Evolutionary conservation across 2,329 filamentous ascomycete species (phyloP).

Genomic region (Colletotrichum melonis): DNA sequence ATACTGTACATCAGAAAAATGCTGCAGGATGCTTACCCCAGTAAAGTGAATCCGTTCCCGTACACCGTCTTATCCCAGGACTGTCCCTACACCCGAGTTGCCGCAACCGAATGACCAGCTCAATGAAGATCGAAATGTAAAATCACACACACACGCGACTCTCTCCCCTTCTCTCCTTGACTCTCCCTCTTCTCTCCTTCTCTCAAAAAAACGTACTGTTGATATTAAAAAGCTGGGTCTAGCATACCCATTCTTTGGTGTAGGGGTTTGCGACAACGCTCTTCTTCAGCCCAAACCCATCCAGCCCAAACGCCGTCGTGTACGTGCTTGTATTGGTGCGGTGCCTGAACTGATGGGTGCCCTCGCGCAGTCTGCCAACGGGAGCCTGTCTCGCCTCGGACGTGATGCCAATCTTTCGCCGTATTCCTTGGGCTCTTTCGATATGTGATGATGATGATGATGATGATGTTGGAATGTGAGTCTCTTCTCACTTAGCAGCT

Average conservation of each 20-base stretch:
- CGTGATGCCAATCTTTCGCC: constrained; percentile 3
- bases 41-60: constrained; percentile 31
- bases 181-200: neutral
- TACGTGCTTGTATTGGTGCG: constrained; percentile 16
- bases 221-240: constrained; percentile 35
- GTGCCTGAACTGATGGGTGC: constrained; percentile 17
- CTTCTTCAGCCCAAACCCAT: constrained; percentile 15
- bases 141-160: constrained; percentile 3
- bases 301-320: constrained; percentile 31
- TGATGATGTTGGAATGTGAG: constrained; percentile 18
- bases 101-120: constrained; percentile 33
- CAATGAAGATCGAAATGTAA: constrained; percentile 32
- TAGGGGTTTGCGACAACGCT: constrained; percentile 31
- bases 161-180: neutral
- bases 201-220: constrained; percentile 29
- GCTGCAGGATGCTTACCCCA: constrained; percentile 35
- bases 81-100: constrained; percentile 34
- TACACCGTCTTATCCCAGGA: constrained; percentile 35
- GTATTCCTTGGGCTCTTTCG: neutral
- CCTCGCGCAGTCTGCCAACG: constrained; percentile 21
- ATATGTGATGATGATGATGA: constrained; percentile 4
- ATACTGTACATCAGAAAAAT: constrained; percentile 37
- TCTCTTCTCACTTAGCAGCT: constrained; percentile 58
- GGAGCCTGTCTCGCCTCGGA: constrained; percentile 13
- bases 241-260: constrained; percentile 28